Percentiles rank a stretch among this genome's conserved stretches.
Conservation (phyloP, 2,329 filamentous ascomycete species). For the Amphichorda felina region DNA sequence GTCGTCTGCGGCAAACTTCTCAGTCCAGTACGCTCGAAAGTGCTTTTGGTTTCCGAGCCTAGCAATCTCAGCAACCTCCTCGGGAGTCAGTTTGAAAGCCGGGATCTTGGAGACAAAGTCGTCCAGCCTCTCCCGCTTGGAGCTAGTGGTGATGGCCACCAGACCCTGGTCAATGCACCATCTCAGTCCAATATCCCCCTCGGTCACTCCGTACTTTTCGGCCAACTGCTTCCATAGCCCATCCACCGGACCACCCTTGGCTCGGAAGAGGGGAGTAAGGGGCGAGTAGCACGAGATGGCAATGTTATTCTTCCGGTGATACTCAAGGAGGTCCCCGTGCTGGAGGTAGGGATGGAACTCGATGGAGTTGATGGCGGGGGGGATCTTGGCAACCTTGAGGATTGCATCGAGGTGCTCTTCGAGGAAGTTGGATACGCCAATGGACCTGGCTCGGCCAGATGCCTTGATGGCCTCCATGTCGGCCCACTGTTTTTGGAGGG, state of each 20-base stretch:
- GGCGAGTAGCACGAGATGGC: constrained; percentile 43
- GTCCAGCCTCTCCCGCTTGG: constrained; percentile 43
- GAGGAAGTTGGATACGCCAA: constrained; percentile 69
- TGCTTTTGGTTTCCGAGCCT: constrained; percentile 48
- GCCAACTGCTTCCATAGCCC: constrained; percentile 36
- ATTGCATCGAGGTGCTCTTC: constrained; percentile 41
- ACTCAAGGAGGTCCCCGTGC: constrained; percentile 44
- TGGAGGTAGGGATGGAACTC: constrained; percentile 70
- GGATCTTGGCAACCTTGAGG: constrained; percentile 44
- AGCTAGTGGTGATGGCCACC: constrained; percentile 47
- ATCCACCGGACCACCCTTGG: constrained; percentile 40
- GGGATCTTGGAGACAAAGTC: constrained; percentile 38
- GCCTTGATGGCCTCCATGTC: constrained; percentile 54
- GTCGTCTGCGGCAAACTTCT: constrained; percentile 41
- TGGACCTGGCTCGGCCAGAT: constrained; percentile 52
- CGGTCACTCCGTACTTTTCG: constrained; percentile 44
- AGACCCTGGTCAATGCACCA: constrained; percentile 50
- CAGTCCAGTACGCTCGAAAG: constrained; percentile 45
- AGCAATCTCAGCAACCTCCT: constrained; percentile 45
- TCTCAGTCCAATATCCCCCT: constrained; percentile 43
- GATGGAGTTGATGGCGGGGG: constrained; percentile 68
- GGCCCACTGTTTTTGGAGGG: constrained; percentile 48
- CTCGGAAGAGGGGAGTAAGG: constrained; percentile 35
- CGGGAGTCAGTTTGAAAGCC: constrained; percentile 44
- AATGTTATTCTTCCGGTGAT: constrained; percentile 45